Evolutionary conservation across 352 stramenopile species (phyloP), one percentile per base, ranked within the genome.

Genomic region (Thraustochytrium sp.): DNA sequence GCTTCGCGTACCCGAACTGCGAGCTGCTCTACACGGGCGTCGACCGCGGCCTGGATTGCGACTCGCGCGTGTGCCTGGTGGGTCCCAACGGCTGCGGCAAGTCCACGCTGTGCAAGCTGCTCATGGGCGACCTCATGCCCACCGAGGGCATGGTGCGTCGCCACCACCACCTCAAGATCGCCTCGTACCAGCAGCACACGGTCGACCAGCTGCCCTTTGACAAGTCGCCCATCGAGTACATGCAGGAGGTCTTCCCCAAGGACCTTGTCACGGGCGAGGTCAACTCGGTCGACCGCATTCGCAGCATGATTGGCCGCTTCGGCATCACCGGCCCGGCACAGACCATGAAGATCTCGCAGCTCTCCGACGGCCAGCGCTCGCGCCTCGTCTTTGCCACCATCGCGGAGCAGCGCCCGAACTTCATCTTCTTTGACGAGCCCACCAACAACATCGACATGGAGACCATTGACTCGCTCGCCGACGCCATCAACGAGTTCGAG

Each of bases 401-500:
- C 13, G 96, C 96, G 86, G 87, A 99, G 34, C 96, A 97, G 90
- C 89, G 90, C 40, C 97, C 97, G 36, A 87, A 90, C 77, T 97
- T 99, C 83, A 85, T 99, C 59, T 93, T 99, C 61, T 87, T 99
- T 42, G 96, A 99, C 89, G 97, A 99, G 87, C 97, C 97, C 21
- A 99, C 96, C 29, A 99, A 99, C 90, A 98, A 99, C 90, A 87
- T 99, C 31, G 96, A 99, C 90, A 98, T 99, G 87, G 96, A 99
- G 89, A 98, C 95, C 3, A 99, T 99, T 86, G 97, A 99, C 86
- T 96, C 97, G 16, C 89, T 99, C 36, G 98, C 95, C 86, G 95
- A 98, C 83, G 97, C 96, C 18, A 98, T 99, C 74, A 98, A 97
- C 82, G 90, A 98, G 82, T 99, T 96, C 84, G 96, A 99, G 84